These are phyloP conservation scores for Casuarina cunninghamiana DNA, from an alignment of 306 rosid species.

Conservation along the genomic window DNA sequence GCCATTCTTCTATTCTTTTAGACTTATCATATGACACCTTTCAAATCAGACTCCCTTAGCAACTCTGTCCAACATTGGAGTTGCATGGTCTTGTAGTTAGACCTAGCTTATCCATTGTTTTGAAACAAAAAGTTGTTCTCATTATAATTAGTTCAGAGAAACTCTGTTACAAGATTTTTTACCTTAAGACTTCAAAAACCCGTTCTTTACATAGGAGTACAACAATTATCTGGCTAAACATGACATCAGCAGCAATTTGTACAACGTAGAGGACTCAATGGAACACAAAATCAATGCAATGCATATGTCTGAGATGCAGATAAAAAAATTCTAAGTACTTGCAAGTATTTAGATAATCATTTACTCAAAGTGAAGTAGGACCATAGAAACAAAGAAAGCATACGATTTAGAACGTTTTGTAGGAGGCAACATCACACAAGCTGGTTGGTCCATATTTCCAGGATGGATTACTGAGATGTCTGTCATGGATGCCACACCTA, in stretches of 20 bases:
- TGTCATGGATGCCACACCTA: slow-evolving; percentile 46
- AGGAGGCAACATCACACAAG: slow-evolving; percentile 62
- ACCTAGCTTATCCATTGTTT: not conserved
- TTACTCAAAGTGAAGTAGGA: slow-evolving; percentile 12
- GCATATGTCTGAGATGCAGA: not conserved
- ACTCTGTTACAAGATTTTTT: not conserved
- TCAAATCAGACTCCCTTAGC: slow-evolving; percentile 8
- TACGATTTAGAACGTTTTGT: slow-evolving; percentile 88
- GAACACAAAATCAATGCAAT: not conserved
- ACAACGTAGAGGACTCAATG: not conserved
- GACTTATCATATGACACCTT: slow-evolving; percentile 7
- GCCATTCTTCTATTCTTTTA: slow-evolving; percentile 14
- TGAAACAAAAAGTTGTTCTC: not conserved
- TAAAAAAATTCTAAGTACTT: not conserved
- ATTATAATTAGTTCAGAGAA: not conserved
- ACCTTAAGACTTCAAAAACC: not conserved
- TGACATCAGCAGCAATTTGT: slow-evolving; percentile 20
- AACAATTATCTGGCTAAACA: slow-evolving; percentile 5
- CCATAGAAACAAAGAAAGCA: slow-evolving; percentile 44
- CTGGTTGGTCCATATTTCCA: slow-evolving; percentile 50
- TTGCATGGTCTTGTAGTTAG: not conserved
- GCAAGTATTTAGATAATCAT: slow-evolving; percentile 23
- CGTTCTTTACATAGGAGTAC: not conserved
- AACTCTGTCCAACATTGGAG: not conserved
- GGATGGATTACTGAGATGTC: slow-evolving; percentile 52